phyloP scores from a whole-genome alignment of 192 early-diverging fungal genomes.

The Entomortierella parvispora region DNA sequence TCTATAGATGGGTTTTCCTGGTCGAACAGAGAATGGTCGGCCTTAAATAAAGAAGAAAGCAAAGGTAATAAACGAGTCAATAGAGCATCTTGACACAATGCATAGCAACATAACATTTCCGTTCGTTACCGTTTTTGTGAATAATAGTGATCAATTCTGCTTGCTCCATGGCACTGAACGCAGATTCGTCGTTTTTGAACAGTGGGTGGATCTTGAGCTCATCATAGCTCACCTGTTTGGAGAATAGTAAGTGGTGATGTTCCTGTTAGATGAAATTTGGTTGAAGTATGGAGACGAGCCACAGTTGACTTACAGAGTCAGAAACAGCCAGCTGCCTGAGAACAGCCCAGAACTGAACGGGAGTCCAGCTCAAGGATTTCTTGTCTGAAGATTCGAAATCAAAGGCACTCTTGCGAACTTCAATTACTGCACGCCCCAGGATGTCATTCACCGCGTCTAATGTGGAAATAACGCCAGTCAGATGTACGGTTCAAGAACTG shows the following conservation, averaged over 20 bases:
- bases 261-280: no score
- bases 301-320: slow-evolving; percentile 56
- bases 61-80: background rate
- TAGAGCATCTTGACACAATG: no score
- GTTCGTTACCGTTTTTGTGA: slow-evolving; percentile 80
- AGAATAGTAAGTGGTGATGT: background rate
- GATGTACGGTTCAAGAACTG: background rate
- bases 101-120: no score
- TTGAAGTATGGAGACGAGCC: background rate
- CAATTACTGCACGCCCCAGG: slow-evolving; percentile 78
- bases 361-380: slow-evolving; percentile 71
- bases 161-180: slow-evolving; percentile 88
- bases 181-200: slow-evolving; percentile 86
- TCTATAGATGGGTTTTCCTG: slow-evolving; percentile 86
- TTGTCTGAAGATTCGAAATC: slow-evolving; percentile 64
- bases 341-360: slow-evolving; percentile 93
- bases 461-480: background rate
- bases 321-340: slow-evolving; percentile 73
- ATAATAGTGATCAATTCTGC: slow-evolving; percentile 86
- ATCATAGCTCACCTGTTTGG: slow-evolving; percentile 78
- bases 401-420: slow-evolving; percentile 90
- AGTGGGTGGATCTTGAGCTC: slow-evolving; percentile 79
- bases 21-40: slow-evolving; percentile 80
- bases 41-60: slow-evolving; percentile 55
- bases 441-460: slow-evolving; percentile 87